A percentile compares a stretch with the other conserved stretches of the same genome.
These are phyloP conservation scores for Pestalotiopsis sp. DNA, from an alignment of 2,329 filamentous ascomycete species.

Conservation along the genomic window DNA sequence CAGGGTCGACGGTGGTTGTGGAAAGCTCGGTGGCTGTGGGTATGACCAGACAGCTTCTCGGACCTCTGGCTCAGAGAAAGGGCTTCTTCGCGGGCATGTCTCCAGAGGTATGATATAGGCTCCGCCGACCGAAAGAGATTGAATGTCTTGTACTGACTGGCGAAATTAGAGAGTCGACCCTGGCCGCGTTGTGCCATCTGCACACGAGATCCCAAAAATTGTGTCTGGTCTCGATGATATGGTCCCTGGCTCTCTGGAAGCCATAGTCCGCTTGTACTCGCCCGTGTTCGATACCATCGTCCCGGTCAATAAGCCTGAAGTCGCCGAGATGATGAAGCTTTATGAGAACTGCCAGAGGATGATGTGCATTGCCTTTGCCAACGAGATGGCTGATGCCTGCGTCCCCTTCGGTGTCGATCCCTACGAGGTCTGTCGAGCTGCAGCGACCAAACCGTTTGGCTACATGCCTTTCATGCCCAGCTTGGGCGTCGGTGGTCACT, in stretches of 20 bases:
- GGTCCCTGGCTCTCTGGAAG: constrained; percentile 44
- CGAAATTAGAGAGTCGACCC: constrained; percentile 48
- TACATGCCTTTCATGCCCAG: constrained; percentile 50
- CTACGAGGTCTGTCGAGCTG: constrained; percentile 50
- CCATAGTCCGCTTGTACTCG: constrained; percentile 47
- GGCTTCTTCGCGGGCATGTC: constrained; percentile 53
- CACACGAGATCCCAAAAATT: constrained; percentile 52
- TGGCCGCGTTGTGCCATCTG: constrained; percentile 43
- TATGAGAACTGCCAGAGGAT: constrained; percentile 62
- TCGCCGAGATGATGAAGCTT: constrained; percentile 61
- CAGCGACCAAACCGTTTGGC: constrained; percentile 55
- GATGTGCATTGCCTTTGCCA: constrained; percentile 56
- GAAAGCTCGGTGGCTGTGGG: constrained; percentile 58
- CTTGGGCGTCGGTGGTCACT: constrained; percentile 57
- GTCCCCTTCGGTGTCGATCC: constrained; percentile 46
- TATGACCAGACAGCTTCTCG: constrained; percentile 53
- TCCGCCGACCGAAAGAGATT: neutral
- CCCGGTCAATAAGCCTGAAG: constrained; percentile 52
- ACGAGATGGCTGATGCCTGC: constrained; percentile 60
- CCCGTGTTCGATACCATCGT: constrained; percentile 50
- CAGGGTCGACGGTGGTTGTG: constrained; percentile 50
- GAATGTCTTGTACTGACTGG: neutral
- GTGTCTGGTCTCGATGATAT: constrained; percentile 53
- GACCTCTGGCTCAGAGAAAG: constrained; percentile 42
- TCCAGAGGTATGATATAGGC: constrained; percentile 37